phyloP scores from a whole-genome alignment of 2,329 filamentous ascomycete species.

The Bimuria novae-zelandiae region DNA sequence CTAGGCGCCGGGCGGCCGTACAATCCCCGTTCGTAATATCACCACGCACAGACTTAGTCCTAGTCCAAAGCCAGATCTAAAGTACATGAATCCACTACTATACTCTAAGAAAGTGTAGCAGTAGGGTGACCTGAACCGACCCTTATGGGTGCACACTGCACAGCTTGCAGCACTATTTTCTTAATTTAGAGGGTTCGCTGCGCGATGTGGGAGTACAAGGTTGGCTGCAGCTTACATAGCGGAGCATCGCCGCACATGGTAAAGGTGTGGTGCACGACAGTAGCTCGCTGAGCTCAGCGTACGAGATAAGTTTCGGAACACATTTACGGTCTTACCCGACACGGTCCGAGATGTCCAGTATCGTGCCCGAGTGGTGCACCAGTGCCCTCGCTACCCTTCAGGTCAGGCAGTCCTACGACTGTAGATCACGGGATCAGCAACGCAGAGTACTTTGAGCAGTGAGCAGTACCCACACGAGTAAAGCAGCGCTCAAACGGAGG shows the following conservation, averaged over 20 bases:
- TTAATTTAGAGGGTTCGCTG: neutral
- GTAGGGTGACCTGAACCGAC: constrained; percentile 1
- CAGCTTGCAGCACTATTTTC: neutral
- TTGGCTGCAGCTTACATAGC: constrained; percentile 12
- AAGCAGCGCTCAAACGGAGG: no score
- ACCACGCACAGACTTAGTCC: neutral
- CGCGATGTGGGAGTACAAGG: neutral
- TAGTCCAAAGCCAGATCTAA: neutral
- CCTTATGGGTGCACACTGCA: constrained; percentile 1
- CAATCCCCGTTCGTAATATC: neutral
- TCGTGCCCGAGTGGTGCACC: neutral
- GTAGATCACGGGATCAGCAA: constrained; percentile 8
- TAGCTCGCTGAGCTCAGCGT: neutral
- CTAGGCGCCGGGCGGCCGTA: constrained; percentile 6
- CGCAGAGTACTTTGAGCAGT: neutral
- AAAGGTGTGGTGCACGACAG: constrained; percentile 8
- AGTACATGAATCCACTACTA: no score
- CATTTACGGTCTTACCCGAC: constrained; percentile 3
- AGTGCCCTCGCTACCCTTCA: neutral
- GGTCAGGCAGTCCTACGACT: neutral
- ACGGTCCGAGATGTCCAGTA: neutral
- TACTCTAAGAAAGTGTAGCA: neutral
- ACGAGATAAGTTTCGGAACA: neutral
- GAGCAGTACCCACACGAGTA: no score
- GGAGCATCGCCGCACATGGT: constrained; percentile 3